These are phyloP conservation scores for Rhododendron williamsianum DNA, from an alignment of 148 eudicot genomes.

Conservation along the genomic window DNA sequence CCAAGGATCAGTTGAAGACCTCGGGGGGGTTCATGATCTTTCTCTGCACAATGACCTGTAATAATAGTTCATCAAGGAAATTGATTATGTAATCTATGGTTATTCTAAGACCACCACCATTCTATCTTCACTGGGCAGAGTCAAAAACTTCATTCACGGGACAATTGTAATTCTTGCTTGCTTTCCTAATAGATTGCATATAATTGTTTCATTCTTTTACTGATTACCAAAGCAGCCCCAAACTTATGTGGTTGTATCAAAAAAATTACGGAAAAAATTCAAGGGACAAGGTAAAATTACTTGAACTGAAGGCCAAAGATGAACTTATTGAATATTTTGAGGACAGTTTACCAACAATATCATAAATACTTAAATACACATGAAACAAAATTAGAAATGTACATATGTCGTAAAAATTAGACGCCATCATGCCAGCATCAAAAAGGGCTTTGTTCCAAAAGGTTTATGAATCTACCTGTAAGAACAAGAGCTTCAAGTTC, in stretches of 20 bases:
- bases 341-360: neutral
- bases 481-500: constrained; percentile 98
- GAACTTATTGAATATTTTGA: neutral
- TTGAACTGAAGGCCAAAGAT: neutral
- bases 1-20: constrained; percentile 98
- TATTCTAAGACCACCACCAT: neutral
- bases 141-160: neutral
- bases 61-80: constrained; percentile 9
- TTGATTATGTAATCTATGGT: neutral
- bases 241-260: neutral
- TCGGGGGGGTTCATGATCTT: constrained; percentile 85
- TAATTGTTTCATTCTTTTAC: neutral
- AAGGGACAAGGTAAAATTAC: no score
- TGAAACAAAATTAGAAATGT: no score
- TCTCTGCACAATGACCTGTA: constrained; percentile 91
- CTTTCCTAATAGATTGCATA: neutral
- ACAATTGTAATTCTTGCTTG: neutral
- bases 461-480: constrained; percentile 48
- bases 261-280: no score
- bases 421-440: no score
- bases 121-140: neutral
- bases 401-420: no score
- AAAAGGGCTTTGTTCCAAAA: neutral
- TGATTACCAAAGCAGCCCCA: neutral
- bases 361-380: neutral